phyloP scores from a whole-genome alignment of 2,329 filamentous ascomycete genomes.

The Lanzia echinophila region DNA sequence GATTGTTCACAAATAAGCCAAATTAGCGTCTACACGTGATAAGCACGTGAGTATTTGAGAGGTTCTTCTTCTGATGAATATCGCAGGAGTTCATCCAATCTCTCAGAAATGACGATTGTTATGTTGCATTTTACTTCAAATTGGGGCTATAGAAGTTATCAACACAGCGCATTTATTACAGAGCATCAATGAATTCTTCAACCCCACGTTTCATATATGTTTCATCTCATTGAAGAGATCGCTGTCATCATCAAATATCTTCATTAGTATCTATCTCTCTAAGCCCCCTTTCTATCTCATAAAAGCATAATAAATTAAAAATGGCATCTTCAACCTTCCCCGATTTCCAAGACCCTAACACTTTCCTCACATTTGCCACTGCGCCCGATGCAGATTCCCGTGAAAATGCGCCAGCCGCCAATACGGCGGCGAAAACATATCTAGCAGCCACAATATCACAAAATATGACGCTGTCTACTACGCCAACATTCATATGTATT shows the following conservation, averaged over 20 bases:
- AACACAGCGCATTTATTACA: neutral
- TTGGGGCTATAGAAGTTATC: neutral
- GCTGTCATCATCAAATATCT: neutral
- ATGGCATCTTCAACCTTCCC: constrained; percentile 13
- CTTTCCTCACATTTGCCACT: constrained; percentile 20
- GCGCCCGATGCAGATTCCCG: neutral
- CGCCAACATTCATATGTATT: constrained; percentile 26
- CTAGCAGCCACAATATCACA: constrained; percentile 24
- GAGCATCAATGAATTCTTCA: neutral
- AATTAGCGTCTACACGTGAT: neutral
- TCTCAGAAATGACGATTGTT: neutral
- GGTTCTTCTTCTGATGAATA: neutral
- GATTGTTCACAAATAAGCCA: neutral
- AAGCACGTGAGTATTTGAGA: neutral
- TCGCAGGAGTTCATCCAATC: neutral
- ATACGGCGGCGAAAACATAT: constrained; percentile 6
- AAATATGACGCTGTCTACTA: constrained; percentile 26
- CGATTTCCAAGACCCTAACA: constrained; percentile 13
- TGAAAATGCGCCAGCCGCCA: neutral
- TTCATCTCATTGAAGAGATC: neutral
- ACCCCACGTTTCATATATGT: neutral
- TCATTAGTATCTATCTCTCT: neutral
- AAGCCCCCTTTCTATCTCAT: neutral
- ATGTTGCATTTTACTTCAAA: neutral
- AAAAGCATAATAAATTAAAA: neutral